Conservation (phyloP, 805 yeast species). For the Saccharomycopsis fibuligera region DNA sequence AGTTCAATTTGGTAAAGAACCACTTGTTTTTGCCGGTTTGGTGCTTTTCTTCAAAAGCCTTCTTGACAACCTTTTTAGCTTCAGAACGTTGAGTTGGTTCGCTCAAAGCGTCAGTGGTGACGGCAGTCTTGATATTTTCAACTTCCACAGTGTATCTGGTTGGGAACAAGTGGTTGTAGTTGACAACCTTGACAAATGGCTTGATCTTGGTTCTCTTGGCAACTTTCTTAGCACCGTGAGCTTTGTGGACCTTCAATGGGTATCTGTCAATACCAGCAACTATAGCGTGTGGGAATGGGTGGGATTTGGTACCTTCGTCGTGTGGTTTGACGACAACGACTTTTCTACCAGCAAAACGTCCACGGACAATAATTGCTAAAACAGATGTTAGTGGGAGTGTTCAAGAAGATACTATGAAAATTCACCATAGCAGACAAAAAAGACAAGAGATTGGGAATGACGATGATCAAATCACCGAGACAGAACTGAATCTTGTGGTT, state of each 20-base stretch:
- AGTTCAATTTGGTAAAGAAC: constrained; percentile 98
- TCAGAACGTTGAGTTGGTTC: constrained; percentile 99
- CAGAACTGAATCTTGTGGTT: too few species aligned
- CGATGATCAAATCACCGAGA: too few species aligned
- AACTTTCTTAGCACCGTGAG: constrained; percentile 91
- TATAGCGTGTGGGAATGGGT: constrained; percentile 98
- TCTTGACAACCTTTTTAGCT: constrained; percentile 98
- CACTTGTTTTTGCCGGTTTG: constrained; percentile 99
- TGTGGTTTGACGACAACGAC: constrained; percentile 97
- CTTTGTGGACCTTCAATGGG: constrained; percentile 94
- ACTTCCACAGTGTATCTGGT: constrained; percentile 98
- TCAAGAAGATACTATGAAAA: not conserved
- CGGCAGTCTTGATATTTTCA: constrained; percentile 86
- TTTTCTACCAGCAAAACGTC: constrained; percentile 99
- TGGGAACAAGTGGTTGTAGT: constrained; percentile 99
- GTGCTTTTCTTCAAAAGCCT: constrained; percentile 99
- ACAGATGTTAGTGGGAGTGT: constrained; percentile 3
- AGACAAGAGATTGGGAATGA: too few species aligned
- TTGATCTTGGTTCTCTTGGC: constrained; percentile 97
- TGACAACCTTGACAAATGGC: constrained; percentile 98
- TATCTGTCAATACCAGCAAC: constrained; percentile 99
- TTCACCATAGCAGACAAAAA: not conserved
- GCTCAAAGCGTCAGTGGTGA: constrained; percentile 87
- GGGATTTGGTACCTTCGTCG: constrained; percentile 98
- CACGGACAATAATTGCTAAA: constrained; percentile 97